A percentile compares a stretch with the other conserved stretches of the same genome.
Conservation (phyloP, 2,329 filamentous ascomycete genomes). For the Sclerotinia subarctica region DNA sequence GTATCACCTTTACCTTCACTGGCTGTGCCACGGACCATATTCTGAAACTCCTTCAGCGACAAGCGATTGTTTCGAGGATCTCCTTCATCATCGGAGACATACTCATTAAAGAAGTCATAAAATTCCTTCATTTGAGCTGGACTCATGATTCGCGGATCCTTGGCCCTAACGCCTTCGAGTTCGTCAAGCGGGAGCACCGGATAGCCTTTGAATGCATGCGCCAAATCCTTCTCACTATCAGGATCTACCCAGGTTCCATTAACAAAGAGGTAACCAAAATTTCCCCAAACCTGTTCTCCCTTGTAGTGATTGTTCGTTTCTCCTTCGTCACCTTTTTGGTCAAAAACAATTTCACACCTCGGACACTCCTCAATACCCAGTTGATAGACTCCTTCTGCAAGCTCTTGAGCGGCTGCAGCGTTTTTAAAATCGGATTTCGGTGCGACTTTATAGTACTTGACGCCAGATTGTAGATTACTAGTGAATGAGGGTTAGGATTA, state of each 20-base stretch:
- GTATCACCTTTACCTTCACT: constrained; percentile 21
- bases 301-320: constrained; percentile 28
- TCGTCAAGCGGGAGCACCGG: not conserved
- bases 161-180: constrained; percentile 17
- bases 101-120: constrained; percentile 29
- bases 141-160: constrained; percentile 26
- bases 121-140: constrained; percentile 26
- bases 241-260: constrained; percentile 36
- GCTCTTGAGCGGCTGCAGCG: not conserved
- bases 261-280: constrained; percentile 35
- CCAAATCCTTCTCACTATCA: constrained; percentile 31
- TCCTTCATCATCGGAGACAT: constrained; percentile 44
- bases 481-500: not conserved
- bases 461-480: constrained; percentile 12
- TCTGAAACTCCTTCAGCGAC: constrained; percentile 45
- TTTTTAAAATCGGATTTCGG: not conserved
- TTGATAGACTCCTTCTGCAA: not conserved
- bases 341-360: constrained; percentile 11
- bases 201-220: constrained; percentile 24
- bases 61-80: constrained; percentile 41
- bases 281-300: constrained; percentile 27
- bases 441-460: constrained; percentile 11
- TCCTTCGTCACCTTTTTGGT: constrained; percentile 13
- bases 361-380: not conserved
- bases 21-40: constrained; percentile 39